A percentile compares a stretch with the other conserved stretches of the same genome.
Conservation (phyloP, 345 rosid species). For the Dipteronia sinensis region DNA sequence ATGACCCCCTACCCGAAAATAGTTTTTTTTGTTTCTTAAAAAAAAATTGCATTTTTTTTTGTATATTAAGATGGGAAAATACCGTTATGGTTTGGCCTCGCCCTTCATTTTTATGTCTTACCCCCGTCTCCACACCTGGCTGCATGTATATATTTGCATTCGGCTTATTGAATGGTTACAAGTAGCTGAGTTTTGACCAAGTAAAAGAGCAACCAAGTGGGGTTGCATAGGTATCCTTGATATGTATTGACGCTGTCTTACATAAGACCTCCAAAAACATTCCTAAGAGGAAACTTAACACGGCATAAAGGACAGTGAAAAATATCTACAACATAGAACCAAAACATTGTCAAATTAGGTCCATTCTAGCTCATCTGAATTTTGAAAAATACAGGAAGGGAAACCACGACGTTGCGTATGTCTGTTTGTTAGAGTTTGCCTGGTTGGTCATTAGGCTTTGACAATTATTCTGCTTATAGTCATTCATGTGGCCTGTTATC, state of each 20-base stretch:
- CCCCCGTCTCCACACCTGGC: not conserved
- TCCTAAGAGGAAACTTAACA: not conserved
- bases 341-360: not conserved
- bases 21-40: too few relatives aligned
- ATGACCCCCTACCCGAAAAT: not conserved
- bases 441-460: not conserved
- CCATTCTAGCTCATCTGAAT: not conserved
- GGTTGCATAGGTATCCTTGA: constrained; percentile 6
- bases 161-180: not conserved
- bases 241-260: not conserved
- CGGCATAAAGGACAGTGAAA: not conserved
- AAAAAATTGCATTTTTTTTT: not conserved
- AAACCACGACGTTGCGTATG: not conserved
- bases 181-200: constrained; percentile 1
- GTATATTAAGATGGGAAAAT: not conserved
- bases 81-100: not conserved
- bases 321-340: not conserved
- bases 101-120: not conserved
- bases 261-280: not conserved
- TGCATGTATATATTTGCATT: not conserved
- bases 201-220: not conserved
- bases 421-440: not conserved
- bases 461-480: not conserved
- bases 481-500: not conserved
- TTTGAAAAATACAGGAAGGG: not conserved